phyloP scores from a whole-genome alignment of 116 monocot species.

The Papilionanthe hybrid region DNA sequence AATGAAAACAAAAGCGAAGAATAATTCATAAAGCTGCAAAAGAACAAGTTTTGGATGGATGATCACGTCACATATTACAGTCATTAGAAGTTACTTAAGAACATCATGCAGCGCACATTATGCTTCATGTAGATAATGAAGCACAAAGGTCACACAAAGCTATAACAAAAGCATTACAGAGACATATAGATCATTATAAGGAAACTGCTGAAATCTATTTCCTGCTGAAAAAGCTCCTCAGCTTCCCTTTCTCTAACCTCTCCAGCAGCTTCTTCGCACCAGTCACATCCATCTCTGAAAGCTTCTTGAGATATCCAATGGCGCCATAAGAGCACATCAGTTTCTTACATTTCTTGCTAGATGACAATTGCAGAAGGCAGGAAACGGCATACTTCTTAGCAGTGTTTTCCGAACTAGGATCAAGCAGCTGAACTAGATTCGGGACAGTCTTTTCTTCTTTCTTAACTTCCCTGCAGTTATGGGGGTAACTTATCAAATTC shows the following conservation, averaged over 20 bases:
- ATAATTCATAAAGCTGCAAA: too few relatives aligned
- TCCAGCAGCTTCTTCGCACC: conserved; percentile 35
- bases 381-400: conserved; percentile 47
- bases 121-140: not conserved
- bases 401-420: conserved; percentile 28
- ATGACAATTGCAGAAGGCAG: conserved; percentile 31
- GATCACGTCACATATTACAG: too few relatives aligned
- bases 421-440: conserved; percentile 44
- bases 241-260: conserved; percentile 30
- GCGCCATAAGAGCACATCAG: conserved; percentile 35
- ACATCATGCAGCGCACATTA: too few relatives aligned
- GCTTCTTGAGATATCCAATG: conserved; percentile 46
- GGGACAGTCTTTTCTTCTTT: conserved; percentile 39
- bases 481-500: conserved; percentile 20
- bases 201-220: conserved; percentile 1
- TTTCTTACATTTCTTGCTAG: conserved; percentile 34
- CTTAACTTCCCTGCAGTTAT: conserved; percentile 35
- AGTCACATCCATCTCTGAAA: conserved; percentile 43
- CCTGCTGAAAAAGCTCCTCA: conserved; percentile 28
- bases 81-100: too few relatives aligned
- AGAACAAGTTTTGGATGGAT: too few relatives aligned
- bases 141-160: not conserved
- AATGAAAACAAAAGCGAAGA: too few relatives aligned
- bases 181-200: not conserved
- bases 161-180: not conserved